These are phyloP conservation scores for Mortierella sp. DNA, from an alignment of 371 early-diverging fungal species.

Conservation along the genomic window DNA sequence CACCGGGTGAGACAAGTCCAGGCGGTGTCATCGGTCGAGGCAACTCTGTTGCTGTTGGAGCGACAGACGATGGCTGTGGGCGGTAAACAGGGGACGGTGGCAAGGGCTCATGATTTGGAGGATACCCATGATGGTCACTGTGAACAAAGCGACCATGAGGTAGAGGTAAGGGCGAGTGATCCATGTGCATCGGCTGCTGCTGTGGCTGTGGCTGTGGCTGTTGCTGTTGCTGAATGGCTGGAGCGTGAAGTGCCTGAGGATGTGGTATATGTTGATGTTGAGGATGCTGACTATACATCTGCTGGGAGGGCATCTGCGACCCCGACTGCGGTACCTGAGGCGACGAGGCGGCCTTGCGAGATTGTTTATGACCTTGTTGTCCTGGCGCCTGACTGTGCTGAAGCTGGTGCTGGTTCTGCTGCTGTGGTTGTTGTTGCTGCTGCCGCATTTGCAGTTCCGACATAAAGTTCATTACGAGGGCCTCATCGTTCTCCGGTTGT, in stretches of 20 bases:
- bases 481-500: constrained; percentile 43
- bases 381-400: constrained; percentile 8
- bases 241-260: not conserved
- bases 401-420: constrained; percentile 14
- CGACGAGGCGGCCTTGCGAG: constrained; percentile 1
- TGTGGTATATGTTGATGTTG: not conserved
- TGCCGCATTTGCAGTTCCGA: constrained; percentile 41
- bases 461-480: constrained; percentile 49
- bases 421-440: constrained; percentile 34
- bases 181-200: constrained; percentile 23
- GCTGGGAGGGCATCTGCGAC: not conserved
- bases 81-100: constrained; percentile 16
- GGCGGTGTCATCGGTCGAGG: constrained; percentile 30
- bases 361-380: not conserved
- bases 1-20: constrained; percentile 8
- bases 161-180: constrained; percentile 16
- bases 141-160: constrained; percentile 23
- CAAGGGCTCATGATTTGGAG: constrained; percentile 18
- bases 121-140: constrained; percentile 26
- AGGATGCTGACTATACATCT: not conserved
- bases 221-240: not conserved
- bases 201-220: constrained; percentile 15
- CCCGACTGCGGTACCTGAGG: not conserved
- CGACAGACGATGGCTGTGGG: constrained; percentile 12
- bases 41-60: constrained; percentile 14